Evolutionary conservation across 257 asterid genomes (phyloP).

Genomic region (Primulina huaijiensis): DNA sequence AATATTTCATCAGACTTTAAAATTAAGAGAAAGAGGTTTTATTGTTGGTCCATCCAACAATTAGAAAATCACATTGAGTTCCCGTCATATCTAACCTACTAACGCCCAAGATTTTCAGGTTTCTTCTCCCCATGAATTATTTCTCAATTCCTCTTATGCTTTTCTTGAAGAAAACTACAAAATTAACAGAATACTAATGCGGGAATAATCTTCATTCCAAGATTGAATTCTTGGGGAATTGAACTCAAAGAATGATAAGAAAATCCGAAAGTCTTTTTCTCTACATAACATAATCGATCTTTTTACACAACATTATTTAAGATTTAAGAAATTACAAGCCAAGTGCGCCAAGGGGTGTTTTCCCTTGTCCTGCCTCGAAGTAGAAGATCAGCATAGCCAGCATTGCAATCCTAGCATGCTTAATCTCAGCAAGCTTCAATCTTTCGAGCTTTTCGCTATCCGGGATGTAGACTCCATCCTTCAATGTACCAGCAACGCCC

Average conservation of each 20-base stretch:
- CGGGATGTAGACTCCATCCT: slow-evolving; percentile 64
- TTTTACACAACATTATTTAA: slow-evolving; percentile 7
- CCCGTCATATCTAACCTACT: no score
- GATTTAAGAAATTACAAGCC: slow-evolving; percentile 51
- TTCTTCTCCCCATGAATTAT: no score
- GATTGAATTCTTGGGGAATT: neutral
- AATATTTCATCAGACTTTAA: no score
- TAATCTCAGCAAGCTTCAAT: slow-evolving; percentile 90
- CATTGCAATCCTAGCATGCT: slow-evolving; percentile 96
- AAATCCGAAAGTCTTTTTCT: neutral
- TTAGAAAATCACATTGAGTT: no score
- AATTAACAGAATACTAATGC: neutral
- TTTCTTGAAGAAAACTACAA: neutral
- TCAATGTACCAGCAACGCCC: slow-evolving; percentile 58
- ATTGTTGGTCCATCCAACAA: no score
- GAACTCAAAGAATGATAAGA: neutral
- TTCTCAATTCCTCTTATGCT: no score
- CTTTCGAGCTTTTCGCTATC: slow-evolving; percentile 88
- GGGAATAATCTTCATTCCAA: neutral
- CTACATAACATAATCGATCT: neutral
- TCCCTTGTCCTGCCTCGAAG: slow-evolving; percentile 97
- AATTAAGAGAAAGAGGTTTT: no score
- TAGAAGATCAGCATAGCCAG: slow-evolving; percentile 90
- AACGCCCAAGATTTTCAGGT: no score
- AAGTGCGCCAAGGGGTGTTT: slow-evolving; percentile 94